Percentiles rank a stretch among this genome's conserved stretches.
Conservation (phyloP, 2,329 filamentous ascomycete genomes). For the Ascocoryne sarcoides region DNA sequence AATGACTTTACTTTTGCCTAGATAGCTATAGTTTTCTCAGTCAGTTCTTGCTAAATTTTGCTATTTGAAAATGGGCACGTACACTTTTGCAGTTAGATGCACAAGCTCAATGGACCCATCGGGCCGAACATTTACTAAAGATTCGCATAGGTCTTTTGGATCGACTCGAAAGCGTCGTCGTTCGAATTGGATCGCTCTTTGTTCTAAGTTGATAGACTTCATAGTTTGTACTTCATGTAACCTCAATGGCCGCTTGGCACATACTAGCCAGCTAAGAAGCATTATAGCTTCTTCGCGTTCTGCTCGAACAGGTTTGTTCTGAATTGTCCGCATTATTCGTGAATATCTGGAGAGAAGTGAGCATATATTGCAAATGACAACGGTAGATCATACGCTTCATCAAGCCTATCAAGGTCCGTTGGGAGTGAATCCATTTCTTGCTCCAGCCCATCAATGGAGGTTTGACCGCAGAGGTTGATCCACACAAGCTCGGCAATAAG, state of each 20-base stretch:
- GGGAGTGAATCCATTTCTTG: slow-evolving; percentile 1
- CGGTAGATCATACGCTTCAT: neutral
- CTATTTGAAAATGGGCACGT: neutral
- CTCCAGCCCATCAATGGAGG: slow-evolving; percentile 28
- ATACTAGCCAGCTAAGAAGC: slow-evolving; percentile 1
- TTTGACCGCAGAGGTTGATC: slow-evolving; percentile 4
- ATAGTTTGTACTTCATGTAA: neutral
- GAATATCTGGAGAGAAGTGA: neutral
- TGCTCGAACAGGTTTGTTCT: slow-evolving; percentile 1
- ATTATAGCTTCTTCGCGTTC: slow-evolving; percentile 1
- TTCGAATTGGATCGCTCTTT: neutral
- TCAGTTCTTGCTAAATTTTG: neutral
- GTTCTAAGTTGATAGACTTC: neutral
- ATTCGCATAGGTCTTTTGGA: slow-evolving; percentile 1
- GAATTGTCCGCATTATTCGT: slow-evolving; percentile 1
- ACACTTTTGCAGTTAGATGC: slow-evolving; percentile 1
- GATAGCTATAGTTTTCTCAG: neutral
- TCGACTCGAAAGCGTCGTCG: neutral
- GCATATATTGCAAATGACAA: neutral
- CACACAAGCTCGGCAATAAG: slow-evolving; percentile 21
- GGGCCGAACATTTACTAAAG: neutral
- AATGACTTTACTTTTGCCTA: neutral
- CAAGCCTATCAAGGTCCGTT: slow-evolving; percentile 2
- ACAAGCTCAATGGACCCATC: slow-evolving; percentile 1
- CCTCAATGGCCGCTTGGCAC: neutral